These are phyloP conservation scores for Talaromyces proteolyticus DNA, from an alignment of 495 filamentous ascomycete genomes.

Conservation along the genomic window DNA sequence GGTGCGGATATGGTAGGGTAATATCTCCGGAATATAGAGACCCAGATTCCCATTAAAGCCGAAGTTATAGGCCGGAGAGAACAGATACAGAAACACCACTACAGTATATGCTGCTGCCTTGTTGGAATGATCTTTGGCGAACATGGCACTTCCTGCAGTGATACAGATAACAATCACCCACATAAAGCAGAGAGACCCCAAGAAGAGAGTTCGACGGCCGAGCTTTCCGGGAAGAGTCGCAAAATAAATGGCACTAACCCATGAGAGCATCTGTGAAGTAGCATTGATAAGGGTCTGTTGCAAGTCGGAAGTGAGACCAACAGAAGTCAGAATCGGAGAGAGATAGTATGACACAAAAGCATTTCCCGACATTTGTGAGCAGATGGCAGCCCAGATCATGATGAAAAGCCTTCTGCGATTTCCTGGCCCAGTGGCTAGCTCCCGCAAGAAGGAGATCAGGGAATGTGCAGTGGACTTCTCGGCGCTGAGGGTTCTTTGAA, in stretches of 20 bases:
- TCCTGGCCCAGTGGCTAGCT: neutral
- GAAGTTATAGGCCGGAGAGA: conserved; percentile 33
- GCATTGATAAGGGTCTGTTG: conserved; percentile 2
- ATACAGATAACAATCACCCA: conserved; percentile 8
- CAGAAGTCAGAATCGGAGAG: conserved; percentile 48
- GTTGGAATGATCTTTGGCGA: conserved; percentile 1
- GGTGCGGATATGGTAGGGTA: conserved; percentile 42
- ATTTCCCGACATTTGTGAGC: conserved; percentile 66
- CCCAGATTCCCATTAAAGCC: conserved; percentile 51
- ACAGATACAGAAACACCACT: conserved; percentile 13
- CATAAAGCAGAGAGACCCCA: conserved; percentile 47
- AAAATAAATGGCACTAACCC: neutral
- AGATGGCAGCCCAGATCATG: conserved; percentile 36
- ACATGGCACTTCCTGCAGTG: conserved; percentile 1
- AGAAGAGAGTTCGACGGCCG: conserved; percentile 52
- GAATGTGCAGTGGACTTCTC: neutral
- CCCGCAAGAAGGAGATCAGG: neutral
- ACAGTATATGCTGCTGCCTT: conserved; percentile 1
- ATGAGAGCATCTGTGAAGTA: neutral
- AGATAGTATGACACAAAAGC: conserved; percentile 62
- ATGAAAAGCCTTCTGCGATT: conserved; percentile 1
- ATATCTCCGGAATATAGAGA: conserved; percentile 49
- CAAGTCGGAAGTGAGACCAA: conserved; percentile 37
- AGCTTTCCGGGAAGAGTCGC: conserved; percentile 46
- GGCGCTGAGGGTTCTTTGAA: neutral